Conservation (phyloP, 2,329 filamentous ascomycete genomes). For the Tolypocladium guangdongense region DNA sequence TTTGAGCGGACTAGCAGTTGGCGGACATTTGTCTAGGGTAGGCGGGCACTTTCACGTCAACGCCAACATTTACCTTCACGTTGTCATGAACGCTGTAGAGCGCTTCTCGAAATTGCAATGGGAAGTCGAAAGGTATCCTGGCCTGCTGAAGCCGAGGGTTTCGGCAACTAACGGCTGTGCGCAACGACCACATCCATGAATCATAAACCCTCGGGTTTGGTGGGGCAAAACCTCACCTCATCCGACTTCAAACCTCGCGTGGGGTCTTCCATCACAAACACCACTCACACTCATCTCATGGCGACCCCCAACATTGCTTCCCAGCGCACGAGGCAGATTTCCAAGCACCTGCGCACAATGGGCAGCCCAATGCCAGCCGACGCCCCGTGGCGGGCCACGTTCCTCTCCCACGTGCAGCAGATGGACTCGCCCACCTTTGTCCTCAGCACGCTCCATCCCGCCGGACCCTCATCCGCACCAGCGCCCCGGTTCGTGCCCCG, state of each 20-base stretch:
- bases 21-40: too few species aligned
- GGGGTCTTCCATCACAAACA: neutral
- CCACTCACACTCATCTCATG: neutral
- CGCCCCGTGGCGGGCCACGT: constrained; percentile 42
- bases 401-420: constrained; percentile 37
- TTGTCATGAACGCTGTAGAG: too few species aligned
- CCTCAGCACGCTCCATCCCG: constrained; percentile 36
- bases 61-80: too few species aligned
- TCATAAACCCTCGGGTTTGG: neutral
- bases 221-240: neutral
- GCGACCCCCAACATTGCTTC: neutral
- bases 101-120: too few species aligned
- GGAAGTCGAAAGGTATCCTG: too few species aligned
- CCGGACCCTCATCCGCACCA: constrained; percentile 7
- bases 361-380: constrained; percentile 13
- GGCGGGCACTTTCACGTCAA: too few species aligned
- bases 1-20: too few species aligned
- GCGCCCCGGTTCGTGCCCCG: constrained; percentile 31
- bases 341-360: constrained; percentile 18
- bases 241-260: neutral
- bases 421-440: constrained; percentile 39
- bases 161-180: too few species aligned
- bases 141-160: too few species aligned
- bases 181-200: too few species aligned
- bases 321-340: neutral